Evolutionary conservation across 2,329 filamentous ascomycete species (phyloP), one percentile per base, ranked within the genome.

Genomic region (Fusarium sterilihyphosum): DNA sequence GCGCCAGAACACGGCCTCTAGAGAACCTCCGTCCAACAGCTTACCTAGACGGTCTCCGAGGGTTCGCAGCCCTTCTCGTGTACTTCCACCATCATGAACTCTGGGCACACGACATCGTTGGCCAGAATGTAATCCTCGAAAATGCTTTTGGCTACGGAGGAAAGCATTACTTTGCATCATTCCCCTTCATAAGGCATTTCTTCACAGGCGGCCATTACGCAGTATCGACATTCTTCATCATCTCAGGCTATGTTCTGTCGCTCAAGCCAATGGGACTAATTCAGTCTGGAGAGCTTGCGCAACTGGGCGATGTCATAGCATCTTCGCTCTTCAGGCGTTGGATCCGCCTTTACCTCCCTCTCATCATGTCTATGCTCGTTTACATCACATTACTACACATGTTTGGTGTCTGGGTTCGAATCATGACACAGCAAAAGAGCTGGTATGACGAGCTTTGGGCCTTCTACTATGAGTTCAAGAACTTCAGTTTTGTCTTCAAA

Each of bases 401-500:
- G 1, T 85, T 90, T 43, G 85, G 85, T 11, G 82, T 88, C 63
- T 86, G 83, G 80, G 81, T 83, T 12, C 66, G 83, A 12, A 81
- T 84, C 18, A 80, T 80, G 29, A 80, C 82, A 20, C 79, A 81
- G 17, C 80, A 87, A 67, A 72, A 72, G 9, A 87, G 74, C 38
- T 85, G 86, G 75, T 69, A 78, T 13, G 86, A 85, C 17, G 89
- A 91, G 74, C 69, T 90, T 4, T 88, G 86, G 82, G 74, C 79
- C 11, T 84, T 86, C 76, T 88, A 87, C 71, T 67, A 79, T 68
- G 89, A 93, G 78, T 84, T 89, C 78, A 93, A 93, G 79, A 92
- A 92, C 80, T 93, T 91, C 82, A 93, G 88, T 80, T 93, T 91
- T 78, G 79, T 92, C 44, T 93, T 90, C 82, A 87, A 88, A 47